These are phyloP conservation scores for Polyporus arcularius DNA, from an alignment of 768 basidiomycete genomes.

Conservation along the genomic window DNA sequence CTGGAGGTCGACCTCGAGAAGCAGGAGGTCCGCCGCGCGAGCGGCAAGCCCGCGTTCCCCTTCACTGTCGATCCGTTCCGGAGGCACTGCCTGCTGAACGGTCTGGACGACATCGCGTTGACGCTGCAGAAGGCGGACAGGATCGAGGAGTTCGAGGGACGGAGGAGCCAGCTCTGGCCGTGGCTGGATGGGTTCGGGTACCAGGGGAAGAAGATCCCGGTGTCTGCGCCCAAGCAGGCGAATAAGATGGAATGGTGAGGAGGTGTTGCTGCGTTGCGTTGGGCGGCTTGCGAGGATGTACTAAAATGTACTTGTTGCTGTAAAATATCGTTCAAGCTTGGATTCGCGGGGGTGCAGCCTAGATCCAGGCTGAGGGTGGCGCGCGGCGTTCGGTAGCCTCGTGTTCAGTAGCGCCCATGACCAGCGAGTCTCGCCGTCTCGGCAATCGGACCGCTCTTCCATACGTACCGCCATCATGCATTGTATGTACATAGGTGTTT, in stretches of 20 bases:
- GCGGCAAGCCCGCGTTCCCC: conserved; percentile 69
- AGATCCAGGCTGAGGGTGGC: no score
- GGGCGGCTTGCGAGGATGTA: background rate
- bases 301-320: background rate
- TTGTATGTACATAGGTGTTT: no score
- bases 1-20: conserved; percentile 64
- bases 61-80: conserved; percentile 92
- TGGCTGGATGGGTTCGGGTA: conserved; percentile 98
- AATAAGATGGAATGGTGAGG: conserved; percentile 75
- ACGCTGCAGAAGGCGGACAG: conserved; percentile 77
- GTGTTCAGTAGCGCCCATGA: no score
- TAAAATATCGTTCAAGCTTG: no score
- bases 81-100: conserved; percentile 91
- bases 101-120: conserved; percentile 94
- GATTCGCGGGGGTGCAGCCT: no score
- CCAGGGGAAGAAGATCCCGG: conserved; percentile 73
- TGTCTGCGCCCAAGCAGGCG: conserved; percentile 39
- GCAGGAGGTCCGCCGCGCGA: conserved; percentile 55
- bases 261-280: background rate
- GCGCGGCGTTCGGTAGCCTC: no score
- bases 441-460: no score
- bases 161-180: conserved; percentile 79
- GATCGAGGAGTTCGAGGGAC: conserved; percentile 82
- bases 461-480: no score
- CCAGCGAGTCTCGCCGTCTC: no score